Base-by-base conservation (phyloP, 2,329 filamentous ascomycete genomes). In the Thelonectria discophora region DNA sequence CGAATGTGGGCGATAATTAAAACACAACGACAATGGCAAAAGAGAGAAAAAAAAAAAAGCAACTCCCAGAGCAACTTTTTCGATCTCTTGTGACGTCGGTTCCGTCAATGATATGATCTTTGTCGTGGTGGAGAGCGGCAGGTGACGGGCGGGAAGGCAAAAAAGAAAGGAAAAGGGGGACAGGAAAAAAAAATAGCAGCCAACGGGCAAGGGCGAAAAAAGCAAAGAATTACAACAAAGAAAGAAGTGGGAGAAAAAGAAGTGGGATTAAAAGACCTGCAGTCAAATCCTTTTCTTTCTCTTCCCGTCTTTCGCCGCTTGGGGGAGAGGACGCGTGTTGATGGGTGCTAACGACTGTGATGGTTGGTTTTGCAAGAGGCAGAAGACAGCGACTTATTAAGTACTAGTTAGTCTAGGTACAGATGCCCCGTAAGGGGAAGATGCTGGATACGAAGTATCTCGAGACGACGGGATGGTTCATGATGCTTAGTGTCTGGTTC, bases 61-160 rank as follows among this genome's bases (percentile, higher is more conserved):
- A 42, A 48, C 53, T 48, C 43, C n/a, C 53, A 55, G 43, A 48
- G 53, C 45, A 34, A 17, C 53, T 48, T 47, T 55, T 55, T 48
- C 18, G 20, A 3, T 20, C 20, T 55, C 42, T 27, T 45, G 21
- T 55, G 30, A 24, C 46, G 20, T n/a, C 24, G 53, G 27, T 27
- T 55, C 45, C 21, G 52, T 27, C 18, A 43, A 55, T 55, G 53
- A 55, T 55, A 43, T 55, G 53, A 55, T 39, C 18, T 37, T 48
- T 46, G 20, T 13, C 43, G 52, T 48, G 13, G 42, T 21, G 17
- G 42, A 24, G 43, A 30, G 10, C 34, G 15, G 34, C 27, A 30
- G 27, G 27, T 30, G 27, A 30, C 42, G 13, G 42, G 17, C 42
- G 27, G n/a, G 27, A 15, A 3, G 15, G 27, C n/a, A 47, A 30